Evolutionary conservation across 495 filamentous ascomycete genomes (phyloP).

Genomic region (Corynascus novoguineensis): DNA sequence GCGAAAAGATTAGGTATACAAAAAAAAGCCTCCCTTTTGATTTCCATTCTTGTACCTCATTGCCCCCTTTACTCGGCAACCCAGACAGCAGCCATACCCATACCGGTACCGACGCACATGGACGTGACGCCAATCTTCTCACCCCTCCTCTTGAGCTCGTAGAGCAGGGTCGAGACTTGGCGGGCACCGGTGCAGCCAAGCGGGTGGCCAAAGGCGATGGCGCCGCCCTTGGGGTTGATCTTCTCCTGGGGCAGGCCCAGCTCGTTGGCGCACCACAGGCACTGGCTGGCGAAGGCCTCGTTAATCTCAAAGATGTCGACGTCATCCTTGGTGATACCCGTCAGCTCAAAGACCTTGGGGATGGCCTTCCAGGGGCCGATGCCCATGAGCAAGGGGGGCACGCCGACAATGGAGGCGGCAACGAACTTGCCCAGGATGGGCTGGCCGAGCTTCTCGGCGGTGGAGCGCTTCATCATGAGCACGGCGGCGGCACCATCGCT

Average conservation of each 20-base stretch:
- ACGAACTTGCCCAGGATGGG: conserved; percentile 85
- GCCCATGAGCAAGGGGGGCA: conserved; percentile 91
- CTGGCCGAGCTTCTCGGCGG: conserved; percentile 82
- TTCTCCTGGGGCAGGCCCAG: conserved; percentile 73
- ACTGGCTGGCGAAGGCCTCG: conserved; percentile 96
- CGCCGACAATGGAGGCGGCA: conserved; percentile 75
- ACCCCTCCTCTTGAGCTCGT: conserved; percentile 74
- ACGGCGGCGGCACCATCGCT: conserved; percentile 94
- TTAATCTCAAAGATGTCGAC: conserved; percentile 99
- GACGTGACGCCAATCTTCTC: conserved; percentile 85
- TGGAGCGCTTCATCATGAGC: conserved; percentile 90
- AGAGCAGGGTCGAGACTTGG: conserved; percentile 87
- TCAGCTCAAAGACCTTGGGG: conserved; percentile 80
- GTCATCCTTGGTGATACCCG: conserved; percentile 80
- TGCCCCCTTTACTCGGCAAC: conserved; percentile 52
- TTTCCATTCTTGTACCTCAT: background rate
- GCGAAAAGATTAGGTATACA: conserved; percentile 12
- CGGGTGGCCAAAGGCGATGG: conserved; percentile 98
- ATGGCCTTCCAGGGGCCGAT: conserved; percentile 95
- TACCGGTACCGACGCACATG: conserved; percentile 96
- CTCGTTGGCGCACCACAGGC: conserved; percentile 87
- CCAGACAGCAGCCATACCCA: conserved; percentile 90
- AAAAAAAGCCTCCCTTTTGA: background rate
- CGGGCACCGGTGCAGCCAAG: conserved; percentile 90
- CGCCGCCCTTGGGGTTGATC: conserved; percentile 96